phyloP scores from a whole-genome alignment of 2,329 filamentous ascomycete genomes.

The Fusarium xylarioides region DNA sequence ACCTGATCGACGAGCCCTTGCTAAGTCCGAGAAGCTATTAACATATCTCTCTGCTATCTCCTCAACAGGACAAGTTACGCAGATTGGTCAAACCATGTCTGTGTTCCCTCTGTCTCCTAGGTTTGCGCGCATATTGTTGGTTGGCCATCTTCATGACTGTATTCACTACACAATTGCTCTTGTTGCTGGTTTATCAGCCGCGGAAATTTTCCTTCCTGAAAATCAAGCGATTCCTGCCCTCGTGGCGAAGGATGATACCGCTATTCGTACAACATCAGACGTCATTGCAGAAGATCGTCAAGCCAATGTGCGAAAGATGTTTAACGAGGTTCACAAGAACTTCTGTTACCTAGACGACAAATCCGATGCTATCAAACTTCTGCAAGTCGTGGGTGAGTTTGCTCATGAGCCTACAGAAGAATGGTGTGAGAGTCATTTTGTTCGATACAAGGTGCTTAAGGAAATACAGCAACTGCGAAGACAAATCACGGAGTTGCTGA shows the following conservation, averaged over 20 bases:
- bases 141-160: slow-evolving; percentile 84
- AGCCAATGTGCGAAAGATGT: slow-evolving; percentile 68
- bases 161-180: slow-evolving; percentile 87
- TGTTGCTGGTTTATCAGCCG: slow-evolving; percentile 87
- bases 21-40: slow-evolving; percentile 85
- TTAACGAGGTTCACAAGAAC: slow-evolving; percentile 77
- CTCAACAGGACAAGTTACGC: slow-evolving; percentile 76
- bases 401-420: slow-evolving; percentile 74
- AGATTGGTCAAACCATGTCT: slow-evolving; percentile 82
- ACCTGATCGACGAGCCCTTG: slow-evolving; percentile 78
- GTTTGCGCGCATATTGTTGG: slow-evolving; percentile 89
- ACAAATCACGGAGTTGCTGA: slow-evolving; percentile 85
- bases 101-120: slow-evolving; percentile 90
- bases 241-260: slow-evolving; percentile 56
- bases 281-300: slow-evolving; percentile 76
- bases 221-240: slow-evolving; percentile 74
- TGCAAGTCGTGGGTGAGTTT: slow-evolving; percentile 89
- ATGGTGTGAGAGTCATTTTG: slow-evolving; percentile 86
- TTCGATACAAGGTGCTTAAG: slow-evolving; percentile 85
- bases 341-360: slow-evolving; percentile 84
- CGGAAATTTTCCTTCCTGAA: slow-evolving; percentile 87
- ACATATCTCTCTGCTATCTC: slow-evolving; percentile 85
- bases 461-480: slow-evolving; percentile 84
- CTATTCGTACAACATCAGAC: slow-evolving; percentile 71
- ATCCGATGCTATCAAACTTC: slow-evolving; percentile 88